Evolutionary conservation across 1,284 basidiomycete genomes (phyloP), one percentile per base, ranked within the genome.

Genomic region (Puccinia horiana): DNA sequence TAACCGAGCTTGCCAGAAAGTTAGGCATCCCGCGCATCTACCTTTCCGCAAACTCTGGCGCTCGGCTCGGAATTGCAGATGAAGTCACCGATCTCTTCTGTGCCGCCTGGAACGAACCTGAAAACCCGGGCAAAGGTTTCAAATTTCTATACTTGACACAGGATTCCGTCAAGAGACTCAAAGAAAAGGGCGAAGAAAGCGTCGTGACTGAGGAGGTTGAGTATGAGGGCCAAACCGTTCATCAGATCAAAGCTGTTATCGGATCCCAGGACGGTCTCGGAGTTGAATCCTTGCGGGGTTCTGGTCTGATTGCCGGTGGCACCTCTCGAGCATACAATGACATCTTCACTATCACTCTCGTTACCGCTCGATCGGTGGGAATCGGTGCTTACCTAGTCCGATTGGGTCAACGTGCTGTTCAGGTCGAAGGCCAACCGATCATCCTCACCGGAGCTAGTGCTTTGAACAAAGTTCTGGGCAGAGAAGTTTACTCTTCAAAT

Each of bases 301-400:
- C 96, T 58, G 97, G 97, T 88, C 91, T 99, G 85, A 99, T 99
- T 86, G 97, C 97, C 58, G 97, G 97, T 83, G 97, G 98, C 88
- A 99, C 97, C 0, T 97, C 96, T 70, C 92, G 97, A 63, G 97
- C 97, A 0, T 98, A 98, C 88, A 95, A 99, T 85, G 95, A 98
- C 87, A 98, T 99, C 87, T 99, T 99, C 90, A 99, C 97, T 76
- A 96, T 98, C 87, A 99, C 97, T 29, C 92, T 99, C 86, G 96
- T 99, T 85, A 98, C 96, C 63, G 97, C 96, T 85, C 94, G 97
- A 81, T 98, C 96, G 6, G 97, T 99, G 85, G 97, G 97, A 88
- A 99, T 99, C 85, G 97, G 97, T 86, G 97, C 97, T 54, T 99
- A 99, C 88, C 93, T 99, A 82, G 96, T 99, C 82, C 95, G 97